A percentile compares a stretch with the other conserved stretches of the same genome.
phyloP scores from a whole-genome alignment of 2,329 filamentous ascomycete species.

The Ophiocordyceps camponoti-leonardi region DNA sequence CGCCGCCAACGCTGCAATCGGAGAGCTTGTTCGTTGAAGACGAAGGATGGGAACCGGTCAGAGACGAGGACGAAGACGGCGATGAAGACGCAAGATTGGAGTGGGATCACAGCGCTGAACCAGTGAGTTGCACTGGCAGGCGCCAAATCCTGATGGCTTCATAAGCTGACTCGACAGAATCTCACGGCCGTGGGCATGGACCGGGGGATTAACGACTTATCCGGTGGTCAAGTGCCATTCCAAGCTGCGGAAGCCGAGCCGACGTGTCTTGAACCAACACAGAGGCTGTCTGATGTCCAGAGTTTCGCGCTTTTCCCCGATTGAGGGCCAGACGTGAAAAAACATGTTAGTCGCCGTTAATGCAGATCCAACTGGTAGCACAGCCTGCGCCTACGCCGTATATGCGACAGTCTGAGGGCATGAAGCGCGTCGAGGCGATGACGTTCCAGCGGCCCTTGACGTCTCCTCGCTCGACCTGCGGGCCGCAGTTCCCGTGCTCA shows the following conservation, averaged over 20 bases:
- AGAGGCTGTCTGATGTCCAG: constrained; percentile 51
- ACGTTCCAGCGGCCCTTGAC: constrained; percentile 54
- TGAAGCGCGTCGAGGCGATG: constrained; percentile 39
- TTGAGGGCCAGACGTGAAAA: constrained; percentile 4
- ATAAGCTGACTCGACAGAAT: constrained; percentile 21
- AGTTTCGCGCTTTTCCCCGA: constrained; percentile 25
- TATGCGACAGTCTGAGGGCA: constrained; percentile 34
- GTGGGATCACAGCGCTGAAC: constrained; percentile 55
- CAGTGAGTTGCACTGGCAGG: constrained; percentile 32
- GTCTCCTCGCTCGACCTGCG: constrained; percentile 42
- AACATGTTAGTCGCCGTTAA: constrained; percentile 10
- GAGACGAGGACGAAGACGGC: constrained; percentile 39
- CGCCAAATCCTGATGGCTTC: not conserved
- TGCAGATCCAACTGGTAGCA: constrained; percentile 69
- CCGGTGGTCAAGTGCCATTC: constrained; percentile 5
- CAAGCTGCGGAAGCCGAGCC: constrained; percentile 9
- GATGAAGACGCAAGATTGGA: constrained; percentile 51
- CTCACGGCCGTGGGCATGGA: constrained; percentile 25
- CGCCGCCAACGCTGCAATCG: constrained; percentile 39
- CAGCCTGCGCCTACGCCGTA: constrained; percentile 63
- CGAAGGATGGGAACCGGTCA: constrained; percentile 58
- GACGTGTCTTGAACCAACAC: constrained; percentile 47
- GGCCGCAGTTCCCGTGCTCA: constrained; percentile 92
- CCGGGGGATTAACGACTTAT: constrained; percentile 14
- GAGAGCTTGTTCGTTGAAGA: constrained; percentile 64